A percentile compares a stretch with the other conserved stretches of the same genome.
Evolutionary conservation across 1,139 yeast genomes (phyloP).

Genomic region (Debaryomyces singareniensis): DNA sequence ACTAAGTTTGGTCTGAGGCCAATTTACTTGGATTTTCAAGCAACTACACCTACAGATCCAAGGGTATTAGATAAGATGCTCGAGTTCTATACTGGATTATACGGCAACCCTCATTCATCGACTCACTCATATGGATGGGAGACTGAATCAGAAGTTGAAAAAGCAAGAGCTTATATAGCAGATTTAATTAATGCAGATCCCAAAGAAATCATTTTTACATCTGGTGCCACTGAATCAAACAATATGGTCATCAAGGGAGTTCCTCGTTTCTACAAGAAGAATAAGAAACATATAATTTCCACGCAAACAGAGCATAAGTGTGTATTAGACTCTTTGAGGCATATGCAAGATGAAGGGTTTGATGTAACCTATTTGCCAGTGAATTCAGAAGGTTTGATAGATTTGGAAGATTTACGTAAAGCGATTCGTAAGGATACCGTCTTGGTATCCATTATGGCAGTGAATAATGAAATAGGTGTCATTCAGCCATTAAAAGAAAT

Average conservation of each 20-base stretch:
- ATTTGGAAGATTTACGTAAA: constrained; percentile 67
- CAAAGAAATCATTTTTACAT: constrained; percentile 91
- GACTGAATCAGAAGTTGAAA: constrained; percentile 86
- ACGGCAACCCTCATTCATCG: constrained; percentile 96
- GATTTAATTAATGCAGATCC: constrained; percentile 86
- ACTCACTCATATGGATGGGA: constrained; percentile 99
- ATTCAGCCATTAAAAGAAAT: constrained; percentile 94
- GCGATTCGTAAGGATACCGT: constrained; percentile 90
- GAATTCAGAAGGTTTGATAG: constrained; percentile 69
- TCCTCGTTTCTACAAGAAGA: constrained; percentile 82
- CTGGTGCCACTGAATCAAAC: constrained; percentile 97
- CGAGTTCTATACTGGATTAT: constrained; percentile 84
- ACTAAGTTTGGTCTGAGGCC: constrained; percentile 66
- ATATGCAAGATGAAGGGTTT: constrained; percentile 93
- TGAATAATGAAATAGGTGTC: constrained; percentile 96
- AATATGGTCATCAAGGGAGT: constrained; percentile 95
- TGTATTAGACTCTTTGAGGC: constrained; percentile 92
- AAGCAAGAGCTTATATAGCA: constrained; percentile 79
- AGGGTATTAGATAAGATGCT: constrained; percentile 93
- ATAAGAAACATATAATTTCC: constrained; percentile 90
- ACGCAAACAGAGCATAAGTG: constrained; percentile 98
- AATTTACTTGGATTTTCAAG: constrained; percentile 91
- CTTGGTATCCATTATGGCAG: constrained; percentile 94
- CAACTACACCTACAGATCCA: constrained; percentile 97
- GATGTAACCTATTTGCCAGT: constrained; percentile 94